Base-by-base conservation (phyloP, 1,284 basidiomycete species). In the Lentinula novae-zelandiae region DNA sequence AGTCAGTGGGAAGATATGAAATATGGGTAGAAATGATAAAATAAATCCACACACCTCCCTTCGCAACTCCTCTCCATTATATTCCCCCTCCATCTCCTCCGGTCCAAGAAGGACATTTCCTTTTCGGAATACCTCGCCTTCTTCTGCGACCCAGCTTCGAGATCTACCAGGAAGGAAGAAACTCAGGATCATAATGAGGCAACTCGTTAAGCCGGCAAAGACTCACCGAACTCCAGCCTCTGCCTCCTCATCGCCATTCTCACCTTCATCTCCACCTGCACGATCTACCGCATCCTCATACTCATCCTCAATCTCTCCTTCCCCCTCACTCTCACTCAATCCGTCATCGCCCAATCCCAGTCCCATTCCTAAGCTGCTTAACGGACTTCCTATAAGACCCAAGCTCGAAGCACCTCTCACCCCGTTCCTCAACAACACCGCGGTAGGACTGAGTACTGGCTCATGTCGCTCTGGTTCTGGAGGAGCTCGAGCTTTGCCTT, bases 41-140 rank as follows among this genome's bases (percentile, higher is more conserved):
- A 4, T 1, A 52, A 34, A 59, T 40, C 46, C 7, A 73, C 84
- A 62, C 65, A 93, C 92, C 83, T 95, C 92, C 68, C 88, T 86
- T 63, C 89, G 82, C 57, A 96, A 75, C 52, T 92, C 89, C 68
- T 94, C 92, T 0, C 91, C 89, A n/a, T 85, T 89, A 67, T 89
- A 91, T 71, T 88, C 90, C 27, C 85, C 86, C 72, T 92, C 92
- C 83, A 94, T 90, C 70, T 93, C 92, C 64, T 90, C 92, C 4
- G 89, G 87, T 0, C 90, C 88, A 9, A 96, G 78, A 10, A 93
- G 79, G 1, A 86, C 87, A 1, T 82, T 82, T 0, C 95, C 94
- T 70, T 95, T 95, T 55, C 95, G 80, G 76, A 98, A 98, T 36
- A 97, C 89, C 73, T 97, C 95, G 1, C 92, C 93, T 68, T 94